These are phyloP conservation scores for Phytophthora cactorum DNA, from an alignment of 352 stramenopile species.

Conservation along the genomic window DNA sequence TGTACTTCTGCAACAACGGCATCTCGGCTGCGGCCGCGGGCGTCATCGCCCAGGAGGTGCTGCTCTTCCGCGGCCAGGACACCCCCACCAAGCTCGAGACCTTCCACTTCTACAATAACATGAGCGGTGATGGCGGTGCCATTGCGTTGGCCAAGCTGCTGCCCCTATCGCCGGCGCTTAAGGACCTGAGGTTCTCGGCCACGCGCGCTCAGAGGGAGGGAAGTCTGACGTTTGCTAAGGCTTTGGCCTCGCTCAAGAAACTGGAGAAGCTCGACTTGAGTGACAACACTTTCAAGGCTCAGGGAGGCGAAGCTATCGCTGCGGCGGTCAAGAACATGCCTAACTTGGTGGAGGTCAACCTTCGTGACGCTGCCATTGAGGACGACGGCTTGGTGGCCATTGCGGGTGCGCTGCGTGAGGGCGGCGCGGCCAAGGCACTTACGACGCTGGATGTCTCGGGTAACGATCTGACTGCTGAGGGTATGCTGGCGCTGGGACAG, in stretches of 20 bases:
- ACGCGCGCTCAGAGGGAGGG: constrained; percentile 89
- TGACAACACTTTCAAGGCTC: constrained; percentile 94
- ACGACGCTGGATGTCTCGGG: constrained; percentile 93
- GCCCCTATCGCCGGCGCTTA: constrained; percentile 81
- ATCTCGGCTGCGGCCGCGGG: constrained; percentile 90
- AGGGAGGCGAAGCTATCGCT: constrained; percentile 87
- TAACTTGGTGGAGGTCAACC: constrained; percentile 86
- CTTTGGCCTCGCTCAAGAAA: constrained; percentile 66
- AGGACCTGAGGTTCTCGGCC: constrained; percentile 94
- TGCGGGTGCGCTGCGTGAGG: constrained; percentile 68
- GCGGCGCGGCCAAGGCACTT: constrained; percentile 45
- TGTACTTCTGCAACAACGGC: constrained; percentile 96
- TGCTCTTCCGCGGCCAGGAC: constrained; percentile 76
- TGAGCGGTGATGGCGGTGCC: constrained; percentile 94
- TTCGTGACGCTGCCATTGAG: constrained; percentile 91
- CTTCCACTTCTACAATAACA: constrained; percentile 98
- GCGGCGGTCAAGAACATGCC: constrained; percentile 73
- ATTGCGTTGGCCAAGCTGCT: constrained; percentile 89
- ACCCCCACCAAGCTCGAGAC: constrained; percentile 86
- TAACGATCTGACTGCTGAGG: constrained; percentile 89
- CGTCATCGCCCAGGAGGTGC: constrained; percentile 88
- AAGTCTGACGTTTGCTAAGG: constrained; percentile 88
- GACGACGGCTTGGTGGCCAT: constrained; percentile 91
- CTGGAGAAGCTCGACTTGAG: constrained; percentile 92
- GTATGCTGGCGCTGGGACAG: constrained; percentile 55